phyloP scores from a whole-genome alignment of 2,329 filamentous ascomycete species.

The Blastomyces percursus region DNA sequence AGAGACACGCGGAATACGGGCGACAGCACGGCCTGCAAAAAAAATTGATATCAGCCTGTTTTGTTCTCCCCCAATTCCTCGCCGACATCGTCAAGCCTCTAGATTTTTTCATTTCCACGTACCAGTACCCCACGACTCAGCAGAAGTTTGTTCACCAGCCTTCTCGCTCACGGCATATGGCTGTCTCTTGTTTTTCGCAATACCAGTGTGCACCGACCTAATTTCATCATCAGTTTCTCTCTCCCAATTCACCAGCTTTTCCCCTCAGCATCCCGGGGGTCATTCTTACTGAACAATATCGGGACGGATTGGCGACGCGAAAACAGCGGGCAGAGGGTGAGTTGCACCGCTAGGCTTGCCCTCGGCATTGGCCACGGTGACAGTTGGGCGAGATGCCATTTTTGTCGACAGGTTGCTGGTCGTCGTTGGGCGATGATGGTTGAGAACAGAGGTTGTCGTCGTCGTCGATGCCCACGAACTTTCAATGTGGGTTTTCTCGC shows the following conservation, averaged over 20 bases:
- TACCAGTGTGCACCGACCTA: conserved; percentile 80
- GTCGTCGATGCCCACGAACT: conserved; percentile 3
- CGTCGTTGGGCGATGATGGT: conserved; percentile 23
- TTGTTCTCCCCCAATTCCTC: conserved; percentile 8
- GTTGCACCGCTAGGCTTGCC: conserved; percentile 82
- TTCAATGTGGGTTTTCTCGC: conserved; percentile 35
- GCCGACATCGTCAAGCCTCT: neutral
- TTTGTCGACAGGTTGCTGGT: conserved; percentile 38
- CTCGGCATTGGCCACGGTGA: conserved; percentile 94
- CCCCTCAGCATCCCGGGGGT: conserved; percentile 4
- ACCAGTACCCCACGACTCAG: conserved; percentile 99
- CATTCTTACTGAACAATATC: conserved; percentile 87
- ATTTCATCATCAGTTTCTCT: conserved; percentile 25
- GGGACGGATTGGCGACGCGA: conserved; percentile 92
- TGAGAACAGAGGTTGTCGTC: conserved; percentile 7
- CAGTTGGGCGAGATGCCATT: conserved; percentile 94
- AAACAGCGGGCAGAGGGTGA: conserved; percentile 90
- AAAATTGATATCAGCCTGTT: conserved; percentile 11
- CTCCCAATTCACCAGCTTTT: neutral
- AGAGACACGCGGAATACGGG: conserved; percentile 99
- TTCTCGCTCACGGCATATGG: conserved; percentile 99
- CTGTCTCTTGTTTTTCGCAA: conserved; percentile 99
- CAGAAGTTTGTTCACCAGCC: conserved; percentile 99
- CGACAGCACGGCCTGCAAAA: conserved; percentile 79
- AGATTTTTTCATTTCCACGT: conserved; percentile 37